These are phyloP conservation scores for Coemansia sp. DNA, from an alignment of 192 early-diverging fungal species.

Conservation along the genomic window DNA sequence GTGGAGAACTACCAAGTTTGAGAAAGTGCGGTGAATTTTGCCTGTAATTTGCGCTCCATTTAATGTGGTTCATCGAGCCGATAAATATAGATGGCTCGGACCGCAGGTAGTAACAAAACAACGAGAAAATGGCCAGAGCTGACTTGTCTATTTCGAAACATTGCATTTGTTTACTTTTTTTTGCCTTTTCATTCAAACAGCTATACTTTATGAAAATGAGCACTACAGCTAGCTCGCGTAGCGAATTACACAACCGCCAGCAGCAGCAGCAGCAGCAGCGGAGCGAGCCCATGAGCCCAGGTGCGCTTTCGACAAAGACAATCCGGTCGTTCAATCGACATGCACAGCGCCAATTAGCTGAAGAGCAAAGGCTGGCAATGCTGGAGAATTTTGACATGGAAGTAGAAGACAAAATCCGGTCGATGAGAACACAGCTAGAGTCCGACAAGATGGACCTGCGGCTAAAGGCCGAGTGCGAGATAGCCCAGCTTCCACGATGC, in stretches of 20 bases:
- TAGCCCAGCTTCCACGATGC: conserved; percentile 42
- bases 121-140: not conserved
- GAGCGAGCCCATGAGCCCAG: conserved; percentile 20
- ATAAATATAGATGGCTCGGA: not conserved
- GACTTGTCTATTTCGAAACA: not conserved
- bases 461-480: conserved; percentile 49
- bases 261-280: conserved; percentile 1
- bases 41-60: not conserved
- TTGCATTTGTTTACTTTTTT: not conserved
- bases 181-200: not conserved
- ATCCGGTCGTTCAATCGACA: conserved; percentile 21
- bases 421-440: conserved; percentile 46
- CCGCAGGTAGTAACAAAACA: not conserved
- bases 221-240: conserved; percentile 4
- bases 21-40: conserved; percentile 11
- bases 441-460: conserved; percentile 40
- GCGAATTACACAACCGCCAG: conserved; percentile 1
- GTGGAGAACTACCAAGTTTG: too few relatives aligned
- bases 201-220: conserved; percentile 1
- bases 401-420: conserved; percentile 49
- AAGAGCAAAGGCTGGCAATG: conserved; percentile 48
- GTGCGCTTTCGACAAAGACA: conserved; percentile 14
- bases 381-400: conserved; percentile 55
- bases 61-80: too few relatives aligned
- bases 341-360: conserved; percentile 22